These are phyloP conservation scores for Geotrichum candidum DNA, from an alignment of 1,139 yeast genomes.

Conservation along the genomic window DNA sequence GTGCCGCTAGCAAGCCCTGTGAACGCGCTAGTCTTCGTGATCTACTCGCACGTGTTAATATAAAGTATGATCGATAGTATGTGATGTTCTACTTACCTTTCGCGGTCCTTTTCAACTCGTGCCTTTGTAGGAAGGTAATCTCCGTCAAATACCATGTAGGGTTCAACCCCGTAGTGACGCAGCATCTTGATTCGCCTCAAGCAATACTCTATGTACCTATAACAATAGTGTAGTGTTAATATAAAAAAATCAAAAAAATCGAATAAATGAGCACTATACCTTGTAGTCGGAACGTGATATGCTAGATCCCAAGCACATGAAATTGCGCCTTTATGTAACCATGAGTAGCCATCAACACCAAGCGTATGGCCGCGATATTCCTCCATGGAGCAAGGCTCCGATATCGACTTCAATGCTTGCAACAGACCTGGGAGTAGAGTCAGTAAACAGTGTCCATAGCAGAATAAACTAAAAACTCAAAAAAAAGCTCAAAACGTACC, in stretches of 20 bases:
- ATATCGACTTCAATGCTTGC: conserved; percentile 68
- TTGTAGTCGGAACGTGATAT: conserved; percentile 59
- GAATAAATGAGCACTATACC: conserved; percentile 35
- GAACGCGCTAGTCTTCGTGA: conserved; percentile 52
- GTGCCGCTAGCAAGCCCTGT: conserved; percentile 35
- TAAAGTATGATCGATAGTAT: not conserved
- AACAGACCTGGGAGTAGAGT: conserved; percentile 63
- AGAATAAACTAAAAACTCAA: not conserved
- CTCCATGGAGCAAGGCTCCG: conserved; percentile 51
- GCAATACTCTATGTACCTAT: conserved; percentile 43
- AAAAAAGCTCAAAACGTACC: conserved; percentile 17
- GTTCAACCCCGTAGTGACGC: conserved; percentile 59
- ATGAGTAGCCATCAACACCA: conserved; percentile 93
- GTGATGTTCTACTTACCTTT: conserved; percentile 23
- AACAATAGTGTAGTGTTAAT: not conserved
- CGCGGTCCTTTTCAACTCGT: conserved; percentile 64
- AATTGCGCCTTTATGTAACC: conserved; percentile 86
- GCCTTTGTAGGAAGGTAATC: conserved; percentile 76
- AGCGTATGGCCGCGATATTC: conserved; percentile 67
- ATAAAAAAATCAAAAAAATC: not conserved
- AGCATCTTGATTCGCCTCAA: conserved; percentile 63
- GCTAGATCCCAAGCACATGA: conserved; percentile 84
- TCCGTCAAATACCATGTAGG: conserved; percentile 92
- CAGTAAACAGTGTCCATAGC: conserved; percentile 34
- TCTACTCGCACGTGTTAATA: conserved; percentile 19